Base-by-base conservation (phyloP, 2,329 filamentous ascomycete genomes). In the Aulographum hederae region DNA sequence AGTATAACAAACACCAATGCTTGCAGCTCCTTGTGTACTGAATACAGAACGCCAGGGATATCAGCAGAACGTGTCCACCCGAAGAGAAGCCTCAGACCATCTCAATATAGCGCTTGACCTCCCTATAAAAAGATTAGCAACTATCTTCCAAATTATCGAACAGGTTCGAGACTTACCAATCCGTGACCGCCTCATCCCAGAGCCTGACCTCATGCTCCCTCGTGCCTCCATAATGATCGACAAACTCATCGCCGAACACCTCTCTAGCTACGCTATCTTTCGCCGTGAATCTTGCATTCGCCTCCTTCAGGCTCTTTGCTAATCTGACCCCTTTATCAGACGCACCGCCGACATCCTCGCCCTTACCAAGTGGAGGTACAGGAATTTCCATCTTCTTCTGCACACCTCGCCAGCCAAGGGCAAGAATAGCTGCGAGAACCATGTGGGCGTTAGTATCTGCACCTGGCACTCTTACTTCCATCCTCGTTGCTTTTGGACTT, bases 101-200 rank as follows among this genome's bases (percentile, higher is more conserved):
- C 53, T 82, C 78, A 38, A 82, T 79, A 45, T 84, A 84, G 36
- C 78, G 65, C 54, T 69, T 70, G 51, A 82, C 64, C 53, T 85
- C 78, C 77, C 75, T 78, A 21, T n/a, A 19, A 6, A 16, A 13
- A 17, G 30, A 34, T n/a, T n/a, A n/a, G n/a, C n/a, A n/a, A n/a
- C n/a, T n/a, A n/a, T n/a, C n/a, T n/a, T n/a, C 13, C 26, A 19
- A 27, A 23, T 32, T 43, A 34, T 73, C 78, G 53, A 64, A 86
- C n/a, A n/a, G n/a, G n/a, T n/a, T n/a, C n/a, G n/a, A n/a, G n/a
- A n/a, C n/a, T n/a, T n/a, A n/a, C 84, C 86, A 95, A 53, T 95
- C 89, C 14, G 89, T 95, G 4, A 95, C 86, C 2, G 85, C 85
- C 52, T 95, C 86, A 45, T 95, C 85, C 78, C 80, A 98, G 14